Percentiles rank a stretch among this genome's conserved stretches.
phyloP scores from a whole-genome alignment of 2,329 filamentous ascomycete genomes.

The Didymella segeticola region DNA sequence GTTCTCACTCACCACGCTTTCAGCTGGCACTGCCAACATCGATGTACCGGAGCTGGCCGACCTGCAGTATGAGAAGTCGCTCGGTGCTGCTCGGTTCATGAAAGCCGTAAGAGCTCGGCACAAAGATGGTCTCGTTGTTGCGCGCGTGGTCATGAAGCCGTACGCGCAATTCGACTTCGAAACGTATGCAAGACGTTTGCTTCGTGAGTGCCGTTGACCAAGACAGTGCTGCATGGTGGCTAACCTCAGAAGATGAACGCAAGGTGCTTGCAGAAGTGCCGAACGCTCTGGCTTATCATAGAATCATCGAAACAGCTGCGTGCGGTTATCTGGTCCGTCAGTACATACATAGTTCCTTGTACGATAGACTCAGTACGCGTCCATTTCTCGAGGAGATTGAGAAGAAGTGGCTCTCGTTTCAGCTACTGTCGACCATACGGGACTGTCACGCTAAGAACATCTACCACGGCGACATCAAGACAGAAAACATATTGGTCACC shows the following conservation, averaged over 20 bases:
- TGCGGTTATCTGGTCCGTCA: conserved; percentile 94
- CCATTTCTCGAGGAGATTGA: conserved; percentile 97
- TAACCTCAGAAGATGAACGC: conserved; percentile 70
- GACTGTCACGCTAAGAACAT: conserved; percentile 90
- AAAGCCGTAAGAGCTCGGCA: conserved; percentile 92
- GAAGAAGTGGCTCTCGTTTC: conserved; percentile 98
- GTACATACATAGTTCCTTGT: conserved; percentile 94
- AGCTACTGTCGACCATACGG: conserved; percentile 87
- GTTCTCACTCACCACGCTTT: conserved; percentile 91
- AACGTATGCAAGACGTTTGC: conserved; percentile 77
- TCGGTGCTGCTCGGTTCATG: conserved; percentile 93
- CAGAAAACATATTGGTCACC: conserved; percentile 94
- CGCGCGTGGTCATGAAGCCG: conserved; percentile 94
- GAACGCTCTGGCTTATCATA: conserved; percentile 89
- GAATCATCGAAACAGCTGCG: conserved; percentile 87
- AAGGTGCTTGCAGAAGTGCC: conserved; percentile 80
- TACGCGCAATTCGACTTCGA: conserved; percentile 82
- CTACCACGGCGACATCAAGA: conserved; percentile 98
- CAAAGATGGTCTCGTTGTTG: conserved; percentile 87
- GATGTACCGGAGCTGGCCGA: conserved; percentile 92
- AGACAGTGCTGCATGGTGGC: neutral
- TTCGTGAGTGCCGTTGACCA: conserved; percentile 62
- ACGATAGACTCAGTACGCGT: conserved; percentile 92
- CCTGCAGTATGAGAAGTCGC: conserved; percentile 87
- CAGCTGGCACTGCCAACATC: conserved; percentile 89